Evolutionary conservation across 257 asterid genomes (phyloP), one percentile per base, ranked within the genome.

Genomic region (Ilex asprella): DNA sequence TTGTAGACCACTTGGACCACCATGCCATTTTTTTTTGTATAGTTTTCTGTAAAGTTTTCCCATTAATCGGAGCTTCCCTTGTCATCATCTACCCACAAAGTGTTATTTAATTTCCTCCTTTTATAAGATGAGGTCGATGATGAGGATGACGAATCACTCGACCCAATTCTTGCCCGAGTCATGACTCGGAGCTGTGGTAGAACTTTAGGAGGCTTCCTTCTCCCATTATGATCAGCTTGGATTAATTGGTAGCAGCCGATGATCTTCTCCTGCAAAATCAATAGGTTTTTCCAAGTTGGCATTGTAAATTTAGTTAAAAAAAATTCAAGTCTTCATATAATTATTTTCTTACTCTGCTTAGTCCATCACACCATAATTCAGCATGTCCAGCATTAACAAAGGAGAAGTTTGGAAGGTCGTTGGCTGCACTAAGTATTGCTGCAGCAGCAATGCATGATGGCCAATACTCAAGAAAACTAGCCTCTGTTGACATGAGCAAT

Each of bases 371-470:
- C 99, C 99, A 93, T 63, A 94, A 82, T 58, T 85, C 92, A 58
- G 95, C 97, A 58, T 85, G 88, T 64, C 88, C 87, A 66, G 85
- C 84, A 56, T 81, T 86, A 16, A 88, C 78, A 65, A 76, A 68
- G 68, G 89, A 81, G 83, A 88, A 84, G 35, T 76, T 76, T 1
- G 96, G 96, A 43, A 88, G 73, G 55, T 88, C 94, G 66, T 84
- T 84, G 63, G 95, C 94, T 69, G 95, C 95, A 66, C 82, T 66
- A 16, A 88, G 83, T 35, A 84, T 77, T 72, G 96, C 59, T 21
- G 95, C 89, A 10, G 94, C 95, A 65, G 94, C 98, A 68, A 84
- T 78, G 85, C 96, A 91, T 60, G 98, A 91, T 73, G 98, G 96
- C 80, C 84, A 65, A 60, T 82, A 88, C 78, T 82, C 90, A 27